A percentile compares a stretch with the other conserved stretches of the same genome.
phyloP scores from a whole-genome alignment of 2,329 filamentous ascomycete species.

The Pseudocercospora ulei region DNA sequence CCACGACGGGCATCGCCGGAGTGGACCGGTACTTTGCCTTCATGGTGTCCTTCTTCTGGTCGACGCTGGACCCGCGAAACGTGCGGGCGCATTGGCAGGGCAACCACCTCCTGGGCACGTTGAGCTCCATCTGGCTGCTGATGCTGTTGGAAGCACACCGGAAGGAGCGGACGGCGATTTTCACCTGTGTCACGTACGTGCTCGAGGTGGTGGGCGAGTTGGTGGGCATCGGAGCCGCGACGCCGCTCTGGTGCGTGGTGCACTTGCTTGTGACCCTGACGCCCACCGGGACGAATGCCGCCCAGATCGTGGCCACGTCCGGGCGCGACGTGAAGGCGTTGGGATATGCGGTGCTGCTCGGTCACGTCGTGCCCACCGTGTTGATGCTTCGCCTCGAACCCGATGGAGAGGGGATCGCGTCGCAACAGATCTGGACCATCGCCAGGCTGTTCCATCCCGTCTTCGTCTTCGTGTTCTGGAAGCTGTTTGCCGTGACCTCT shows the following conservation, averaged over 20 bases:
- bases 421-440: slow-evolving; percentile 24
- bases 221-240: slow-evolving; percentile 22
- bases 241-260: slow-evolving; percentile 21
- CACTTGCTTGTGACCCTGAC: slow-evolving; percentile 17
- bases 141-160: slow-evolving; percentile 22
- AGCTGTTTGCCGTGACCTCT: slow-evolving; percentile 7
- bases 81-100: slow-evolving; percentile 21
- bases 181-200: slow-evolving; percentile 18
- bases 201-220: slow-evolving; percentile 23
- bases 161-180: slow-evolving; percentile 9
- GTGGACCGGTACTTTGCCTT: slow-evolving; percentile 24
- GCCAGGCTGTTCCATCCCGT: slow-evolving; percentile 22
- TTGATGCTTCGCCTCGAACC: slow-evolving; percentile 20
- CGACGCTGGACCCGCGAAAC: slow-evolving; percentile 19
- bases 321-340: slow-evolving; percentile 15
- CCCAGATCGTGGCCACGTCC: slow-evolving; percentile 7
- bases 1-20: slow-evolving; percentile 15
- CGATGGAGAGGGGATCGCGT: slow-evolving; percentile 18
- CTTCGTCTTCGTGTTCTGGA: slow-evolving; percentile 16
- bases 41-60: slow-evolving; percentile 23
- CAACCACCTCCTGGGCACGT: slow-evolving; percentile 21
- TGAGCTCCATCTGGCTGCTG: slow-evolving; percentile 20
- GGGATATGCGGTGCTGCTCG: slow-evolving; percentile 20
- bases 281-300: slow-evolving; percentile 8
- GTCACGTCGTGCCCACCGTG: slow-evolving; percentile 21